Evolutionary conservation across 2,329 filamentous ascomycete genomes (phyloP).

Genomic region (Gremmenia infestans): DNA sequence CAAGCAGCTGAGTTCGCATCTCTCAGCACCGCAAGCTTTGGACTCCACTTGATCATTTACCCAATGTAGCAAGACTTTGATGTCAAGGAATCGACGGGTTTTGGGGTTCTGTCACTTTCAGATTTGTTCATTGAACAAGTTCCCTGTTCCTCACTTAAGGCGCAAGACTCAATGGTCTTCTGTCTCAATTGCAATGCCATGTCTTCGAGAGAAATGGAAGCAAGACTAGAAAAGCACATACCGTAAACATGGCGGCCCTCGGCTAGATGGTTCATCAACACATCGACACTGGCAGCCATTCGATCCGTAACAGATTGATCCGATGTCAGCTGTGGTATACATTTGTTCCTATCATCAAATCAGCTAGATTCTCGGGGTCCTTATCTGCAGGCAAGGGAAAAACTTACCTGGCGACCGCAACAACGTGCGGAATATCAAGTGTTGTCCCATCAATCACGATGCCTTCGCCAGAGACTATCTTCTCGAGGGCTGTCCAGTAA

Average conservation of each 20-base stretch:
- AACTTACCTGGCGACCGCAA: background rate
- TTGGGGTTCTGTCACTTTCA: too few species aligned
- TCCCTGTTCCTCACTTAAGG: too few species aligned
- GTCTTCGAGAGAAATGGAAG: too few species aligned
- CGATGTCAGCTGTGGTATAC: background rate
- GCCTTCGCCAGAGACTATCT: background rate
- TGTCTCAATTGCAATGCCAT: too few species aligned
- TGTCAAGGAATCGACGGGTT: too few species aligned
- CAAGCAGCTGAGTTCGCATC: too few species aligned
- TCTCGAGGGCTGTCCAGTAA: background rate
- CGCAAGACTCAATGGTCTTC: too few species aligned
- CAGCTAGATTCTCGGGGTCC: background rate
- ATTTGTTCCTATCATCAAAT: background rate
- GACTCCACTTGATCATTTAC: too few species aligned
- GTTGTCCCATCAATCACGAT: background rate
- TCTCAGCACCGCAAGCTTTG: too few species aligned
- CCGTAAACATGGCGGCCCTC: background rate
- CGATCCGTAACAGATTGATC: background rate
- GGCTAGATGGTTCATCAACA: background rate
- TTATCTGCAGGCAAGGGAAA: background rate
- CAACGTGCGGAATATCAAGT: background rate
- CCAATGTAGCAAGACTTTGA: too few species aligned
- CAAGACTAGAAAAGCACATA: background rate
- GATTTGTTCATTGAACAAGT: too few species aligned
- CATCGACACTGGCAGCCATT: background rate